Conservation (phyloP, 2,329 filamentous ascomycete genomes). For the Zymoseptoria tritici region DNA sequence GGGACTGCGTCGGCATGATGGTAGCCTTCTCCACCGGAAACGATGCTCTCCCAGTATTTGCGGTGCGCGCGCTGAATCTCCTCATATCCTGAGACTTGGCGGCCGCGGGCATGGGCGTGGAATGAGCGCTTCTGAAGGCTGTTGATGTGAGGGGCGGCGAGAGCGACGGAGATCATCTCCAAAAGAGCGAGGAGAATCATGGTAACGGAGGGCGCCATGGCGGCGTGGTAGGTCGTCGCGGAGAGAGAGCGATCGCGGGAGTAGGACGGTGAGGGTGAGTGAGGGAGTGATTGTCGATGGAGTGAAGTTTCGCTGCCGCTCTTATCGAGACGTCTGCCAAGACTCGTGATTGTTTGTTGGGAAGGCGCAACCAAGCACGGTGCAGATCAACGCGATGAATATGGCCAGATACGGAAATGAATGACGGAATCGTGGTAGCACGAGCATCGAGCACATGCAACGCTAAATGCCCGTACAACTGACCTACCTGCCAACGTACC, state of each 20-base stretch:
- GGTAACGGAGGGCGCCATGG: slow-evolving; percentile 2
- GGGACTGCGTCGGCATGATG: background rate
- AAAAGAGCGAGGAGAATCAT: slow-evolving; percentile 42
- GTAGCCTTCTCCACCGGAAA: slow-evolving; percentile 4
- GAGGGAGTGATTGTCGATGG: slow-evolving; percentile 1
- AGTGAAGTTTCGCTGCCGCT: background rate
- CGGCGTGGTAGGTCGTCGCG: background rate
- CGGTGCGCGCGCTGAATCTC: slow-evolving; percentile 59
- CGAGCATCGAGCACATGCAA: background rate
- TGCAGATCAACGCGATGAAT: too few relatives aligned
- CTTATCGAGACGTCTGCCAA: background rate
- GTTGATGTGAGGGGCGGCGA: slow-evolving; percentile 32
- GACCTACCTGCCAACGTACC: background rate
- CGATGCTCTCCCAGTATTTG: slow-evolving; percentile 47
- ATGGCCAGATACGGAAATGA: too few relatives aligned
- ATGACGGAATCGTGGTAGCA: too few relatives aligned
- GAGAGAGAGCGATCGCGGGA: too few relatives aligned
- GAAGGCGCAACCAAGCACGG: background rate
- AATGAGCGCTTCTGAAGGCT: slow-evolving; percentile 50
- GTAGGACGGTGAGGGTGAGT: background rate
- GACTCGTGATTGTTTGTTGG: background rate
- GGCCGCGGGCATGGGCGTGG: slow-evolving; percentile 44
- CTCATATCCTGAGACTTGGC: slow-evolving; percentile 50
- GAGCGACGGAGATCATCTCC: slow-evolving; percentile 41
- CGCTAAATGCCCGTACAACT: background rate